Evolutionary conservation across 2,329 filamentous ascomycete species (phyloP).

Genomic region (Talaromyces amestolkiae): DNA sequence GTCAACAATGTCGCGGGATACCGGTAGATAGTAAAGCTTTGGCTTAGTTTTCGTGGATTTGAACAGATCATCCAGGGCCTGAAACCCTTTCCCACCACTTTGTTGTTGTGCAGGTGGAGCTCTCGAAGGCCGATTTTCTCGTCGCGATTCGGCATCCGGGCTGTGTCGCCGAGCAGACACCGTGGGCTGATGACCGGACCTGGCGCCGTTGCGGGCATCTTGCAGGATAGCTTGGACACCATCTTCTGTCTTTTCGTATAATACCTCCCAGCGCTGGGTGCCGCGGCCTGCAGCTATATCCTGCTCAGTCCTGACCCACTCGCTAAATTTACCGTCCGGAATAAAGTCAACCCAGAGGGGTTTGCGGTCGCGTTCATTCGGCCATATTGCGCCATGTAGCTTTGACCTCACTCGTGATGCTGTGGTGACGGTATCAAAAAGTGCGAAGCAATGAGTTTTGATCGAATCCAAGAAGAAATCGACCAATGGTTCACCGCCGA

Average conservation of each 20-base stretch:
- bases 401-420: conserved; percentile 73
- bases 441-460: conserved; percentile 80
- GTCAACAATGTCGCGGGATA: conserved; percentile 61
- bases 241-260: conserved; percentile 61
- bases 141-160: conserved; percentile 23
- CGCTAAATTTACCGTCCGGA: conserved; percentile 67
- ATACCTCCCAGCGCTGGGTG: conserved; percentile 66
- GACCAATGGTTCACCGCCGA: conserved; percentile 57
- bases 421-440: conserved; percentile 65
- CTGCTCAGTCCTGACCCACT: conserved; percentile 73
- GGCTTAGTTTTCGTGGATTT: conserved; percentile 60
- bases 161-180: conserved; percentile 29
- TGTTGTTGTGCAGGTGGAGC: conserved; percentile 19
- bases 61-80: conserved; percentile 61
- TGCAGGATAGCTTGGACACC: conserved; percentile 59
- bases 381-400: conserved; percentile 80
- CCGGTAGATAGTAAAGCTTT: conserved; percentile 64
- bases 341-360: conserved; percentile 87
- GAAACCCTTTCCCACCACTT: conserved; percentile 46
- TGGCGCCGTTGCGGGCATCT: conserved; percentile 40
- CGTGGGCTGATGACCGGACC: conserved; percentile 25
- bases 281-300: conserved; percentile 43
- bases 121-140: conserved; percentile 25
- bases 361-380: conserved; percentile 80
- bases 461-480: conserved; percentile 80